Percentiles rank a stretch among this genome's conserved stretches.
These are phyloP conservation scores for Penicillium coffeae DNA, from an alignment of 495 filamentous ascomycete genomes.

Conservation along the genomic window DNA sequence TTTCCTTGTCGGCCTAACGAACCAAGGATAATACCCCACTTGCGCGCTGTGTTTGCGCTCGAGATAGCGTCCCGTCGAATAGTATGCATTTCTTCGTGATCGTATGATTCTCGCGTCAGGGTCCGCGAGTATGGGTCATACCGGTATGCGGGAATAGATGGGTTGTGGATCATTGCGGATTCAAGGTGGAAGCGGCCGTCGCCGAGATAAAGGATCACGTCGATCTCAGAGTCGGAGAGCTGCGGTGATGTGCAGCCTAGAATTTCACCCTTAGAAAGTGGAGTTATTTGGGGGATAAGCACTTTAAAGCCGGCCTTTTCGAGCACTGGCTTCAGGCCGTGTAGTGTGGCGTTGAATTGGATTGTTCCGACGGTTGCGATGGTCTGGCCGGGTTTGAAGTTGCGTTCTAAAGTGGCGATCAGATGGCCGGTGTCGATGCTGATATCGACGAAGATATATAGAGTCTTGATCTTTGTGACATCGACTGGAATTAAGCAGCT, in stretches of 20 bases:
- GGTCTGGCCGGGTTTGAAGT: slow-evolving; percentile 78
- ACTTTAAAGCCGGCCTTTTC: slow-evolving; percentile 79
- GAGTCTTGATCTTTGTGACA: slow-evolving; percentile 88
- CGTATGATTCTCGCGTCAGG: slow-evolving; percentile 84
- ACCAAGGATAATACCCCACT: slow-evolving; percentile 93
- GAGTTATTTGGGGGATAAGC: slow-evolving; percentile 87
- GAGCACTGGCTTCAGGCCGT: slow-evolving; percentile 69
- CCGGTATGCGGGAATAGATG: slow-evolving; percentile 80
- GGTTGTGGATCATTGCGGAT: slow-evolving; percentile 98
- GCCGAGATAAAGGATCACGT: slow-evolving; percentile 87
- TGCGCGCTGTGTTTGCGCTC: slow-evolving; percentile 67
- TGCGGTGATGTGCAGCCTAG: slow-evolving; percentile 90
- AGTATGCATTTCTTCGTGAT: slow-evolving; percentile 82
- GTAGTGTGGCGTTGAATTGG: slow-evolving; percentile 96
- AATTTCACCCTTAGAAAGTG: slow-evolving; percentile 89
- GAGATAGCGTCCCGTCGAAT: slow-evolving; percentile 74
- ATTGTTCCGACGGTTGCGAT: slow-evolving; percentile 95
- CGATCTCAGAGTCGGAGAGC: slow-evolving; percentile 54
- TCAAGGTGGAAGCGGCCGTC: slow-evolving; percentile 98
- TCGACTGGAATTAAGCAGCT: slow-evolving; percentile 94
- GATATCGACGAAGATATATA: slow-evolving; percentile 98
- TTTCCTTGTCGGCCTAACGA: slow-evolving; percentile 93
- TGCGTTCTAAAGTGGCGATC: slow-evolving; percentile 78
- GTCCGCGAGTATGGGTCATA: slow-evolving; percentile 96
- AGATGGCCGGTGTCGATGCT: slow-evolving; percentile 88